These are phyloP conservation scores for Metschnikowia henanensis DNA, from an alignment of 805 yeast genomes.

Conservation along the genomic window DNA sequence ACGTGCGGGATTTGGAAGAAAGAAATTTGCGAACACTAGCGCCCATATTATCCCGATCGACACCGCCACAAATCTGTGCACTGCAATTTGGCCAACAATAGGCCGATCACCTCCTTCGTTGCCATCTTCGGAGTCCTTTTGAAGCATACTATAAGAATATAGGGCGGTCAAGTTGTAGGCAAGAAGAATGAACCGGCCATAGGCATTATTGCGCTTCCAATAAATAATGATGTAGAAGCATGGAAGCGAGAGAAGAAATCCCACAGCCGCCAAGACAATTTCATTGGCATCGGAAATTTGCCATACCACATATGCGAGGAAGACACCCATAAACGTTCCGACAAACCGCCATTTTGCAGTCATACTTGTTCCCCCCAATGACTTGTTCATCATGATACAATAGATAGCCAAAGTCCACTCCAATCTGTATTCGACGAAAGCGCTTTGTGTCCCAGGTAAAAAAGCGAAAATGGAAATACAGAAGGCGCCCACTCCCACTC, in stretches of 20 bases:
- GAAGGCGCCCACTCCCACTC: slow-evolving; percentile 79
- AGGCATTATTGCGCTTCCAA: slow-evolving; percentile 65
- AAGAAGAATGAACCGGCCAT: slow-evolving; percentile 67
- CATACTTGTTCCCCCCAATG: slow-evolving; percentile 81
- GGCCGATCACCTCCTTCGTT: slow-evolving; percentile 74
- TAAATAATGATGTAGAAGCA: slow-evolving; percentile 59
- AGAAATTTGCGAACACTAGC: slow-evolving; percentile 58
- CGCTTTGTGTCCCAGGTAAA: slow-evolving; percentile 50
- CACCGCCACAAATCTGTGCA: slow-evolving; percentile 75
- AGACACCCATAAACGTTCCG: slow-evolving; percentile 76
- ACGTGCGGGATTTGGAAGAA: slow-evolving; percentile 78
- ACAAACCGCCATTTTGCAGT: slow-evolving; percentile 71
- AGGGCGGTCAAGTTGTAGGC: slow-evolving; percentile 79
- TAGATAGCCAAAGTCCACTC: slow-evolving; percentile 87
- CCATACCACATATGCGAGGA: slow-evolving; percentile 63
- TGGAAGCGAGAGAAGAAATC: slow-evolving; percentile 47
- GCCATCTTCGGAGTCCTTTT: slow-evolving; percentile 54
- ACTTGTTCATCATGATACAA: slow-evolving; percentile 81
- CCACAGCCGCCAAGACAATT: slow-evolving; percentile 48
- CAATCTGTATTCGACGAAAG: slow-evolving; percentile 66
- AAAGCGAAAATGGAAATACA: slow-evolving; percentile 68
- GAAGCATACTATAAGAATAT: slow-evolving; percentile 68
- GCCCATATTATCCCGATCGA: slow-evolving; percentile 79
- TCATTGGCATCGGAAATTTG: slow-evolving; percentile 54
- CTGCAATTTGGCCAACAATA: slow-evolving; percentile 68